Evolutionary conservation across 202 grass and related monocot genomes (phyloP), one percentile per base, ranked within the genome.

Genomic region (Saccharum hybrid): DNA sequence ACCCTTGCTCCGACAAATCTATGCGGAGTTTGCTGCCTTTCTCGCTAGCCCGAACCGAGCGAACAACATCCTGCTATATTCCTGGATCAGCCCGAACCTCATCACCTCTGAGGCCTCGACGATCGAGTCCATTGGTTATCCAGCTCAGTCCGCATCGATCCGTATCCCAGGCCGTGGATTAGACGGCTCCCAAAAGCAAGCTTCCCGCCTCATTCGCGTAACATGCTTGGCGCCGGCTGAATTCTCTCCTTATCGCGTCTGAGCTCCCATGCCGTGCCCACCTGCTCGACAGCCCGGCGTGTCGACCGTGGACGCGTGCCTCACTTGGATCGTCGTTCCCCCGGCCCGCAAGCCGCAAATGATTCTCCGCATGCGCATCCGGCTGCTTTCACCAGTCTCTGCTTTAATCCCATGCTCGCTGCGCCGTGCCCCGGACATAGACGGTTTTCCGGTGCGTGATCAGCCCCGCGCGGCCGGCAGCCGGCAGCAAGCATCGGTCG

Each of bases 81-180:
- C 59, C 68, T n/a, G 68, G 78, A 45, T 67, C 60, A 74, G 77
- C 1, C 12, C 22, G 59, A 66, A 43, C 68, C 71, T 72, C 67
- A 28, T 26, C 26, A 26, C 26, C 26, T 26, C 77, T n/a, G n/a
- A n/a, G n/a, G n/a, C n/a, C n/a, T n/a, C n/a, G n/a, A 23, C 41
- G 30, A 65, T 48, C 76, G 31, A 64, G 54, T 9, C 11, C 60
- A 63, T 63, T 1, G 43, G 36, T 39, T 38, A 71, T 72, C 21
- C 56, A 9, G 8, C 21, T 31, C 11, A 63, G 33, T 54, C 75
- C 22, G 13, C 4, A 45, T 28, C 22, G 22, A 42, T 61, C 56
- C 56, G 54, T n/a, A n/a, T 59, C n/a, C 11, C n/a, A 2, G 49
- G 8, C 56, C 41, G 6, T 26, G 60, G 83, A 85, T 72, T 72